Percentiles rank a stretch among this genome's conserved stretches.
Conservation (phyloP, 2,329 filamentous ascomycete species). For the Ploettnerulaceae sp. region DNA sequence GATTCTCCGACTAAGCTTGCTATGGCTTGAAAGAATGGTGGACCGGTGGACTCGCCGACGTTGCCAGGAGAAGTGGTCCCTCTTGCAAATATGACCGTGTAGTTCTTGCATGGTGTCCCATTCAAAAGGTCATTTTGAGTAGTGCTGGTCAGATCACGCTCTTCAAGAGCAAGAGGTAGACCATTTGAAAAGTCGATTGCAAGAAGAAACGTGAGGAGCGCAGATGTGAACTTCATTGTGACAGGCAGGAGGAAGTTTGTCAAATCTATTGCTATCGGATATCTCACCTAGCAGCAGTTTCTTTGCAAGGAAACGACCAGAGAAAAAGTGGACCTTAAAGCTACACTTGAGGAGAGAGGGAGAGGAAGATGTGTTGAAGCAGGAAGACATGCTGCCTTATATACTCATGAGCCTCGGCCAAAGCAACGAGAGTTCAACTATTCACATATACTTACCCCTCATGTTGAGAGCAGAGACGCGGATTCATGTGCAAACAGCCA, state of each 20-base stretch:
- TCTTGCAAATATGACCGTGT: slow-evolving; percentile 52
- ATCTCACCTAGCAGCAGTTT: not conserved
- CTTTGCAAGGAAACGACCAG: not conserved
- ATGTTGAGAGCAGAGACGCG: too few species aligned
- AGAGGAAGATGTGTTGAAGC: too few species aligned
- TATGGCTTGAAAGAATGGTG: slow-evolving; percentile 46
- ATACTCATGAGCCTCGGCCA: too few species aligned
- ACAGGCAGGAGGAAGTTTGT: not conserved
- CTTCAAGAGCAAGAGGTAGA: not conserved
- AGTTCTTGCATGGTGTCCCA: slow-evolving; percentile 37
- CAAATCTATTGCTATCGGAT: too few species aligned
- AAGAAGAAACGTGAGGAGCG: not conserved
- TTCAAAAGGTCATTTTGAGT: slow-evolving; percentile 26
- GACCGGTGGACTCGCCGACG: slow-evolving; percentile 46
- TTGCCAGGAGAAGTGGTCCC: slow-evolving; percentile 50
- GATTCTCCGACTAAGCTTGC: slow-evolving; percentile 38
- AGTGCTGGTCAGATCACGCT: not conserved
- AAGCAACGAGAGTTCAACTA: too few species aligned
- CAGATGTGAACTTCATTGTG: not conserved
- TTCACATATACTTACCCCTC: too few species aligned
- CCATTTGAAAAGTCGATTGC: not conserved
- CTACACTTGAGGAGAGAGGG: too few species aligned
- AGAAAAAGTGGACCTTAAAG: too few species aligned
- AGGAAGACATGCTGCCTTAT: too few species aligned
- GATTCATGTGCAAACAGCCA: too few species aligned